These are phyloP conservation scores for Paracoccidioides lutzii DNA, from an alignment of 2,329 filamentous ascomycete species.

Conservation along the genomic window DNA sequence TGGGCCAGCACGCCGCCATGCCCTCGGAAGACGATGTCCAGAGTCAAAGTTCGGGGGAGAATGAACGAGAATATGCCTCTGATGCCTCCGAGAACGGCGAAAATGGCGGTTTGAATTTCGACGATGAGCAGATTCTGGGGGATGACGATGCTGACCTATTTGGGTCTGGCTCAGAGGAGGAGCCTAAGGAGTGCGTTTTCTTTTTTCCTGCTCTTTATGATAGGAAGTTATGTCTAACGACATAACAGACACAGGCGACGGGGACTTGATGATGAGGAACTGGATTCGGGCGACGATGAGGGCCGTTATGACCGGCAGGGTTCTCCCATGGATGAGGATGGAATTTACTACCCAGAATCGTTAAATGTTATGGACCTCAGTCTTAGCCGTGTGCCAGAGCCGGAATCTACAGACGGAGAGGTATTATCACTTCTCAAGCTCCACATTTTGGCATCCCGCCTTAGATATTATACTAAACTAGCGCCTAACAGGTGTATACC, in stretches of 20 bases:
- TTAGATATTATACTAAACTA: slow-evolving; percentile 3
- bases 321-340: slow-evolving; percentile 34
- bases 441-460: slow-evolving; percentile 1
- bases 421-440: slow-evolving; percentile 17
- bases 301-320: slow-evolving; percentile 41
- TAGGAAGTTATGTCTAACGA: slow-evolving; percentile 2
- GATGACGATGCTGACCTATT: slow-evolving; percentile 34
- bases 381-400: slow-evolving; percentile 44
- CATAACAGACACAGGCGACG: slow-evolving; percentile 25
- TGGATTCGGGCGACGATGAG: slow-evolving; percentile 52
- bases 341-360: slow-evolving; percentile 32
- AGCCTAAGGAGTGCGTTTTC: slow-evolving; percentile 23
- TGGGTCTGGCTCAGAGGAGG: slow-evolving; percentile 36
- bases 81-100: slow-evolving; percentile 3
- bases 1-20: slow-evolving; percentile 2
- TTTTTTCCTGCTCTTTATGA: neutral
- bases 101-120: slow-evolving; percentile 11
- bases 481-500: slow-evolving; percentile 40
- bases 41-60: slow-evolving; percentile 1
- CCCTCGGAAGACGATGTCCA: slow-evolving; percentile 6
- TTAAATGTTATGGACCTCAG: slow-evolving; percentile 43
- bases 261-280: slow-evolving; percentile 46
- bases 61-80: slow-evolving; percentile 3
- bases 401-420: slow-evolving; percentile 35
- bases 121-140: slow-evolving; percentile 23